Percentiles rank a stretch among this genome's conserved stretches.
These are phyloP conservation scores for Platanthera zijinensis DNA, from an alignment of 106 monocot genomes.

Conservation along the genomic window DNA sequence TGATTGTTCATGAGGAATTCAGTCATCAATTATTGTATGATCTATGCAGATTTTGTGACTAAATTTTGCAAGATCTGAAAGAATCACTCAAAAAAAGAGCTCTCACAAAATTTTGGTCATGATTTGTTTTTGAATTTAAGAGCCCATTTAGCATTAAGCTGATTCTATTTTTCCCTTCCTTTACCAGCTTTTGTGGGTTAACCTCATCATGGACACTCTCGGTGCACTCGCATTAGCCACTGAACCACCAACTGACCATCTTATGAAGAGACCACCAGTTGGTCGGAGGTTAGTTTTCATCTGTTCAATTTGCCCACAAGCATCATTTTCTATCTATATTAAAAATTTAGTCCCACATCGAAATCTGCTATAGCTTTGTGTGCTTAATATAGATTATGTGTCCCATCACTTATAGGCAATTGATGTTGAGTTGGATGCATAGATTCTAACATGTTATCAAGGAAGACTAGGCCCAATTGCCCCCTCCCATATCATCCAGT, in stretches of 20 bases:
- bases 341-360: no score
- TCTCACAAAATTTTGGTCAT: neutral
- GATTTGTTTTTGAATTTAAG: neutral
- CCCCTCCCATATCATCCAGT: no score
- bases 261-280: slow-evolving; percentile 75
- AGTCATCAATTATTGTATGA: neutral
- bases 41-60: neutral
- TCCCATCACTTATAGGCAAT: no score
- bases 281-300: slow-evolving; percentile 56
- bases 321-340: no score
- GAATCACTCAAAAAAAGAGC: neutral
- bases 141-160: neutral
- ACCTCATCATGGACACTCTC: slow-evolving; percentile 92
- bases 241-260: slow-evolving; percentile 75
- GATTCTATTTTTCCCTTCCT: neutral
- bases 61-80: neutral
- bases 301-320: no score
- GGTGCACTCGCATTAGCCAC: slow-evolving; percentile 95
- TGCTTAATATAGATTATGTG: no score
- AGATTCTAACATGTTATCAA: no score
- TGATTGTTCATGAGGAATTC: neutral
- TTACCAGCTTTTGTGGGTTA: slow-evolving; percentile 86
- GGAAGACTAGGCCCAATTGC: no score
- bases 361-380: no score
- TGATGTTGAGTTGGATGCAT: no score